Base-by-base conservation (phyloP, 2,329 filamentous ascomycete genomes). In the Lasiodiplodia sp. region DNA sequence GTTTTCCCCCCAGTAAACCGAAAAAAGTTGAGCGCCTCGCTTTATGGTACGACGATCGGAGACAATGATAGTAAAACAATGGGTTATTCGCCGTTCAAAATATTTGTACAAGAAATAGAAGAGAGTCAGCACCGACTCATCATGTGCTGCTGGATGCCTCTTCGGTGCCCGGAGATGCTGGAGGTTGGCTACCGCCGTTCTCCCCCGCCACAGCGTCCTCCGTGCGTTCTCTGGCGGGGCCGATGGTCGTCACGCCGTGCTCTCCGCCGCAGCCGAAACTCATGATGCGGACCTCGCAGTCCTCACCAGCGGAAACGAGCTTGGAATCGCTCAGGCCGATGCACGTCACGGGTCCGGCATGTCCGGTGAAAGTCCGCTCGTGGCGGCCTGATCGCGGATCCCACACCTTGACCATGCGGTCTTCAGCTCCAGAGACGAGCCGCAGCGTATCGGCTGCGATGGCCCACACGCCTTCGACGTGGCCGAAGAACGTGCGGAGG, bases 371-470 rank as follows among this genome's bases (percentile, higher is more conserved):
- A 3, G 94, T 98, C 60, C 94, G 87, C 79, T 98, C 94, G 79
- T 94, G 97, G 76, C 92, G 93, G 34, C 96, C 96, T 1, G 92
- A 94, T 68, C 94, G 85, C 18, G 95, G 92, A 80, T 98, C 95
- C 96, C 96, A 99, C 38, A 92, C 89, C 83, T 98, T 98, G 74
- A 97, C 92, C 89, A 95, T 96, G 52, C 93, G 90, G 80, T 99
- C 96, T 79, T 98, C 94, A 12, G 93, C 92, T 0, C 94, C 95
- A 21, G 91, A 93, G 16, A 98, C 93, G 18, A 97, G 89, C 12
- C 96, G 89, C 23, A 98, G 83, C 0, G 92, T 94, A 80, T 98
- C 95, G 3, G 92, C 95, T 0, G 92, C 93, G 2, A 99, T 85
- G 6, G 92, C 92, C 96, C 96, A 99, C 23, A 99, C 91, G 38